Conservation (phyloP, 495 filamentous ascomycete genomes). For the Beverwykella pulmonaria region DNA sequence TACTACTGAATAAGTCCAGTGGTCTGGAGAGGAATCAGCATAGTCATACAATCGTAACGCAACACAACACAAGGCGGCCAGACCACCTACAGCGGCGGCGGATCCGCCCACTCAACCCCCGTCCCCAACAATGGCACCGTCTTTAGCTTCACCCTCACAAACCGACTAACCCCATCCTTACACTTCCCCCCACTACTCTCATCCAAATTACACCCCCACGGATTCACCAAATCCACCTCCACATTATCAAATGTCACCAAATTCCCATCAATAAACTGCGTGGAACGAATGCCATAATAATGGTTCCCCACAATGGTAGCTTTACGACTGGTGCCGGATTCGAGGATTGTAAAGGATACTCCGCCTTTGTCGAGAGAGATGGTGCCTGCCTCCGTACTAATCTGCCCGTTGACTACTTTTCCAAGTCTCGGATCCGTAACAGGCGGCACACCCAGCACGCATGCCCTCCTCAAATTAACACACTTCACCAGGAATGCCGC, state of each 20-base stretch:
- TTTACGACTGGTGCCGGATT: background rate
- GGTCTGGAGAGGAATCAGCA: too few relatives aligned
- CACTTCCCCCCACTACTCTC: background rate
- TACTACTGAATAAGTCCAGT: too few relatives aligned
- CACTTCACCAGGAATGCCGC: background rate
- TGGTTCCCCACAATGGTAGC: background rate
- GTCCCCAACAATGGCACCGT: background rate
- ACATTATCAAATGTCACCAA: background rate
- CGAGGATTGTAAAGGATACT: background rate
- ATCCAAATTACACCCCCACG: conserved; percentile 1
- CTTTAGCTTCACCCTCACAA: background rate
- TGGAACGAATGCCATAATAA: background rate
- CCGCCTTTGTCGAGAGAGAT: background rate
- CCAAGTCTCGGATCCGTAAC: background rate
- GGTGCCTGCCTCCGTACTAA: background rate
- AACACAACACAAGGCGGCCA: too few relatives aligned
- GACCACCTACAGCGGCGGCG: background rate
- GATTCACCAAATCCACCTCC: background rate
- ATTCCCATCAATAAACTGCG: background rate
- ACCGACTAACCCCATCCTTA: background rate
- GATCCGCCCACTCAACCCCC: background rate
- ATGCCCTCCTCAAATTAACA: background rate
- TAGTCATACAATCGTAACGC: background rate
- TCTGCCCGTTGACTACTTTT: background rate
- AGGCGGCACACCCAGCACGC: background rate